Conservation (phyloP, 108 stramenopile genomes). For the Poteriospumella lacustris region DNA sequence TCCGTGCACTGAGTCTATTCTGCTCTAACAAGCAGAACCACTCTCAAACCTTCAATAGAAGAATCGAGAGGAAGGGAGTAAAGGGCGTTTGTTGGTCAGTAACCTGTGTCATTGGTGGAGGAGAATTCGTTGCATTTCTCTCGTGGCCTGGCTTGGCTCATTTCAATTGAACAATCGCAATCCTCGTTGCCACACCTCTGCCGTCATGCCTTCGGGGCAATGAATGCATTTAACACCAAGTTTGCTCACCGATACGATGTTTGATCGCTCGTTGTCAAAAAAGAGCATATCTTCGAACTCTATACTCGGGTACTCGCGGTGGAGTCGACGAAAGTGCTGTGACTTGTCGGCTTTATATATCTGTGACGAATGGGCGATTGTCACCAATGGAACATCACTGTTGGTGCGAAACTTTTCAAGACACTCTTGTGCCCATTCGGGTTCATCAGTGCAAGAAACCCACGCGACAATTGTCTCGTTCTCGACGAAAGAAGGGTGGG, state of each 20-base stretch:
- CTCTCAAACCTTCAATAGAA: too few species aligned
- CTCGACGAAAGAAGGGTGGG: background rate
- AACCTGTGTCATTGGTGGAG: background rate
- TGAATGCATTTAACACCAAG: constrained; percentile 17
- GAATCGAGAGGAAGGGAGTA: background rate
- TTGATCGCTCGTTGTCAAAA: constrained; percentile 17
- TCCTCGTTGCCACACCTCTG: background rate
- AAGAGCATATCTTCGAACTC: constrained; percentile 22
- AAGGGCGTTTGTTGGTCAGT: background rate
- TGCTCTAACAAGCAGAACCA: too few species aligned
- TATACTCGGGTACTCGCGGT: constrained; percentile 2
- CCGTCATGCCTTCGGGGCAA: constrained; percentile 25
- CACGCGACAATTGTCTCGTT: background rate
- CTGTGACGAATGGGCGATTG: background rate
- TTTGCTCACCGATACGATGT: background rate
- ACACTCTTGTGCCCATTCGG: constrained; percentile 26
- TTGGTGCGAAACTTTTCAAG: constrained; percentile 19
- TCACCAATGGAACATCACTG: background rate
- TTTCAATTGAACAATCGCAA: background rate
- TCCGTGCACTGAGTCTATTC: too few species aligned
- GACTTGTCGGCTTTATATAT: constrained; percentile 22
- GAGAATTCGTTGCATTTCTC: too few species aligned
- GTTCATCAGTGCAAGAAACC: constrained; percentile 28
- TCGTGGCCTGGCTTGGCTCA: background rate
- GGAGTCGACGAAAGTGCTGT: background rate